phyloP scores from a whole-genome alignment of 768 basidiomycete species.

The Serpula lacrymans region DNA sequence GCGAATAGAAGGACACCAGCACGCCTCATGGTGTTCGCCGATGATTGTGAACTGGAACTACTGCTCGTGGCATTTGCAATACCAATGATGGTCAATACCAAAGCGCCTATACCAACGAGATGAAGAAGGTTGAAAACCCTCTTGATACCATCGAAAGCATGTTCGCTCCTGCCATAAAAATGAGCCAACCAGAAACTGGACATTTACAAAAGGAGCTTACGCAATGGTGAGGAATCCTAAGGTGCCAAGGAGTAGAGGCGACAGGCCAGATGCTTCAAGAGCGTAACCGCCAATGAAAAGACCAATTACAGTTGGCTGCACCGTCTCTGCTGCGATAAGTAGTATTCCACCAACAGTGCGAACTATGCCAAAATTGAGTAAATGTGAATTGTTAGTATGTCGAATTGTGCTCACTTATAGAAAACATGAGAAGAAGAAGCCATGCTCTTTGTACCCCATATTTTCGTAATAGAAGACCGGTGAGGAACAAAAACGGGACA shows the following conservation, averaged over 20 bases:
- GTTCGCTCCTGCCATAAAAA: too few relatives aligned
- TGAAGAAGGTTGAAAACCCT: conserved; percentile 24
- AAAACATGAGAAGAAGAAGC: conserved; percentile 64
- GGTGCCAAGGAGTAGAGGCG: conserved; percentile 35
- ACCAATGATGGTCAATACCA: conserved; percentile 32
- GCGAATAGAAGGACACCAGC: conserved; percentile 32
- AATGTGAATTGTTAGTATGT: not conserved
- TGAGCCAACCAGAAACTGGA: too few relatives aligned
- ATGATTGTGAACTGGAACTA: conserved; percentile 13
- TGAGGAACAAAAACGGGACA: conserved; percentile 47
- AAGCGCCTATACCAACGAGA: conserved; percentile 21
- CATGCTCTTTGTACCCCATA: conserved; percentile 67
- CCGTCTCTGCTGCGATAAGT: conserved; percentile 50
- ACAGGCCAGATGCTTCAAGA: conserved; percentile 36
- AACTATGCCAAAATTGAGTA: conserved; percentile 32
- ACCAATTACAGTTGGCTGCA: conserved; percentile 34
- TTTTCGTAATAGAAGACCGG: conserved; percentile 42
- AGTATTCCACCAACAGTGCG: conserved; percentile 57
- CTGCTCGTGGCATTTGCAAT: conserved; percentile 16
- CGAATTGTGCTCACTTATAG: conserved; percentile 40
- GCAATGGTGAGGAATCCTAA: conserved; percentile 33
- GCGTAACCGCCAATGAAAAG: conserved; percentile 52
- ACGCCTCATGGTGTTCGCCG: conserved; percentile 26
- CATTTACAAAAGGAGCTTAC: conserved; percentile 21
- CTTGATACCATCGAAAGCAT: not conserved